Base-by-base conservation (phyloP, 179 eudicot species). In the Spergularia azorica region DNA sequence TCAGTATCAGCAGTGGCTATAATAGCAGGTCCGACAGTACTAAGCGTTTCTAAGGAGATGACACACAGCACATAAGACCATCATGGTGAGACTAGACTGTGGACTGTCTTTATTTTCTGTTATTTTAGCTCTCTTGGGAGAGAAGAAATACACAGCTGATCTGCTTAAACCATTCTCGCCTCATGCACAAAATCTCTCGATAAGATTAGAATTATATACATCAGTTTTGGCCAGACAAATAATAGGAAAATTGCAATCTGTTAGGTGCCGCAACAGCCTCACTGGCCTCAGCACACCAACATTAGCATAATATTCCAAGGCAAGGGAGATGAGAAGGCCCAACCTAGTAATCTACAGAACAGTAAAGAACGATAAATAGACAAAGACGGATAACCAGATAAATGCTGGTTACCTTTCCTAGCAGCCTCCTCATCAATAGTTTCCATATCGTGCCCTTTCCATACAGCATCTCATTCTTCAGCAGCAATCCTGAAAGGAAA, bases 321-420 rank as follows among this genome's bases (percentile, higher is more conserved):
- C 46, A 60, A 59, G 75, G 56, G 54, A 43, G 72, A 73, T 26
- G 70, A 38, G 26, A 36, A 67, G 69, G 17, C 69, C 32, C 52
- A 68, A 69, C 75, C 74, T 77, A 43, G 16, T 54, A 54, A 71
- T 48, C 63, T 76, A 74, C 73, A 60, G 61, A 41, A 54, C 16
- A 71, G 41, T 55, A 32, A 63, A 48, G n/a, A 78, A 62, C 59
- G 72, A 41, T 7, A 62, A 20, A 38, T 32, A 77, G 41, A 39
- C 67, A 77, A 52, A 57, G 65, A 32, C 36, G 17, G 64, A 71
- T 50, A 75, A 82, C 79, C 85, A 75, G 82, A 78, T 74, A 58
- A 82, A 75, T 64, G 73, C 72, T 75, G 77, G 70, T 79, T 78
- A 78, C 82, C 85, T 82, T 70, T 75, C 65, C 75, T 66, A 18